Evolutionary conservation across 441 rosid genomes (phyloP).

Genomic region (Bocquillonia castaneifolia): DNA sequence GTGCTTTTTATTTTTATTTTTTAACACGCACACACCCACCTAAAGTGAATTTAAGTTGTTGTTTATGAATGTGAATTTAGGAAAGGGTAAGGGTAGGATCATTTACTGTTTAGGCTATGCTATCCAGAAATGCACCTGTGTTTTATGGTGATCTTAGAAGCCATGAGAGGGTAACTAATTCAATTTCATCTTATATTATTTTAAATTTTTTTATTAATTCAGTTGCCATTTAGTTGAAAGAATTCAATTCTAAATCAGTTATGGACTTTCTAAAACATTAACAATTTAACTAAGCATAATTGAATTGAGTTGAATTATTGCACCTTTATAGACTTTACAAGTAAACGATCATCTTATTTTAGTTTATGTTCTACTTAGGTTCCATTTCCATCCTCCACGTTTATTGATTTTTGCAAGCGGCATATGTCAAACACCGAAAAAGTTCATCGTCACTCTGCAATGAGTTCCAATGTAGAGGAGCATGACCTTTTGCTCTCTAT

Average conservation of each 20-base stretch:
- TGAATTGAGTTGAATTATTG: no score
- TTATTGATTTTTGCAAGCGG: slow-evolving; percentile 58
- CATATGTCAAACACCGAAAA: slow-evolving; percentile 32
- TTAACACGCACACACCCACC: no score
- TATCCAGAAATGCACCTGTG: slow-evolving; percentile 63
- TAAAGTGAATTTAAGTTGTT: no score
- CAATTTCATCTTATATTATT: slow-evolving; percentile 4
- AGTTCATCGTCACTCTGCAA: slow-evolving; percentile 14
- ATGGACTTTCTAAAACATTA: no score
- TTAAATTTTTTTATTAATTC: neutral
- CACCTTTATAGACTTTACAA: no score
- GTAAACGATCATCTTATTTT: no score
- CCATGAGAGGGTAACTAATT: slow-evolving; percentile 68
- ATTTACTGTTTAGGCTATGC: slow-evolving; percentile 67
- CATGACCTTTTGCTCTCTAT: slow-evolving; percentile 25
- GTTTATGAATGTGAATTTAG: slow-evolving; percentile 3
- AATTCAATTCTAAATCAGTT: neutral
- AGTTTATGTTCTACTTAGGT: slow-evolving; percentile 42
- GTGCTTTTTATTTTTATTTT: slow-evolving; percentile 24
- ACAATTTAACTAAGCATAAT: no score
- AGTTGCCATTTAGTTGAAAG: no score
- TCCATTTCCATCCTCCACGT: slow-evolving; percentile 64
- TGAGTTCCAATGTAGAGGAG: slow-evolving; percentile 29
- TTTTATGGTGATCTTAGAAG: slow-evolving; percentile 81
- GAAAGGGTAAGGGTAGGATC: slow-evolving; percentile 54